Percentiles rank a stretch among this genome's conserved stretches.
These are phyloP conservation scores for Ustanciosporium gigantosporum DNA, from an alignment of 1,284 basidiomycete species.

Conservation along the genomic window DNA sequence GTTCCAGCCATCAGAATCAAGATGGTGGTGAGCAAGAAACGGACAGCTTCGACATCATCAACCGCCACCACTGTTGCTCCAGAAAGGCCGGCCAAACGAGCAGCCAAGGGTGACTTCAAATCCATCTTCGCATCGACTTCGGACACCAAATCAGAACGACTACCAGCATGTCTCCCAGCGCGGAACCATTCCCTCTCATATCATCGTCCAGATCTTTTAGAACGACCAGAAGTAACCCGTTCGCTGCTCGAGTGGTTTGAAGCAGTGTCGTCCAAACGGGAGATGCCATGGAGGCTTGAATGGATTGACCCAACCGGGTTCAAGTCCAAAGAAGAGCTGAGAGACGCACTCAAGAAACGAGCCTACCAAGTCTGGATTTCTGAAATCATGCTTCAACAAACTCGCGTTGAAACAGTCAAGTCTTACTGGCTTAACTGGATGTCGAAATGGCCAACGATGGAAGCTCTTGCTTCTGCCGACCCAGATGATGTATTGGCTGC, in stretches of 20 bases:
- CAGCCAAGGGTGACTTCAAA: too few species aligned
- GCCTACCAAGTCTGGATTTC: constrained; percentile 76
- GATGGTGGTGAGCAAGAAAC: too few species aligned
- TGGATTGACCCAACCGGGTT: constrained; percentile 61
- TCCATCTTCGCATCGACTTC: too few species aligned
- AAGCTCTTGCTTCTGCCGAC: constrained; percentile 73
- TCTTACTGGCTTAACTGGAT: constrained; percentile 56
- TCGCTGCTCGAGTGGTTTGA: constrained; percentile 69
- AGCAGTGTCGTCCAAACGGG: constrained; percentile 68
- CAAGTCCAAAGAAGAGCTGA: constrained; percentile 63
- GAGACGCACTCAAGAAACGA: constrained; percentile 62
- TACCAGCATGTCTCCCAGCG: constrained; percentile 11
- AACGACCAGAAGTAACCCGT: constrained; percentile 5
- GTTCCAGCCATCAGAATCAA: too few species aligned
- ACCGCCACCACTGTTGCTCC: too few species aligned
- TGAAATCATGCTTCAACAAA: constrained; percentile 97
- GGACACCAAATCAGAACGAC: too few species aligned
- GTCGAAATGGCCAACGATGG: constrained; percentile 55
- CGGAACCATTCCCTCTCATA: constrained; percentile 26
- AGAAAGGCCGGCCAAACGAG: too few species aligned
- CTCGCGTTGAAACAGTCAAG: constrained; percentile 65
- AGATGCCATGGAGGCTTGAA: constrained; percentile 84
- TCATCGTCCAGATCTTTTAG: constrained; percentile 45
- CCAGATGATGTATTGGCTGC: constrained; percentile 54
- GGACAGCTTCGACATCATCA: too few species aligned